Evolutionary conservation across 2,329 filamentous ascomycete species (phyloP).

Genomic region (Metarhizium anisopliae): DNA sequence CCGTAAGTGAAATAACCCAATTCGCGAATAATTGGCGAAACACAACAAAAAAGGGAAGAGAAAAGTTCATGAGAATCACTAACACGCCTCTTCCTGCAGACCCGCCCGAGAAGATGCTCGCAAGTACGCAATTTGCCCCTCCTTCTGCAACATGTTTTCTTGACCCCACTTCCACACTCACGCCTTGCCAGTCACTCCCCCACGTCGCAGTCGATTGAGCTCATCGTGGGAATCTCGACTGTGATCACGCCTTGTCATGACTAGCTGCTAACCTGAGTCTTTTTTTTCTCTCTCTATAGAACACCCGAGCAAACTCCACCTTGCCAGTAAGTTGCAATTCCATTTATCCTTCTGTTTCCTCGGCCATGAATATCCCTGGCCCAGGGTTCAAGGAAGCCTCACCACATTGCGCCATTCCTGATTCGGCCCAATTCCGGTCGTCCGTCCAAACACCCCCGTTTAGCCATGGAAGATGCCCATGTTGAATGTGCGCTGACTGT

Average conservation of each 20-base stretch:
- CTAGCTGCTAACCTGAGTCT: not conserved
- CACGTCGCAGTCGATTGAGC: not conserved
- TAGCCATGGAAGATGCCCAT: not conserved
- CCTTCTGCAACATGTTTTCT: not conserved
- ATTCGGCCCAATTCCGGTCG: slow-evolving; percentile 5
- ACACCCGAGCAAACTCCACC: slow-evolving; percentile 61
- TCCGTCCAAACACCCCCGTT: not conserved
- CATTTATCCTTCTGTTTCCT: not conserved
- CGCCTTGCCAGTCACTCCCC: not conserved
- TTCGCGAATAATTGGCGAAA: not conserved
- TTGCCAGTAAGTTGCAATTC: slow-evolving; percentile 43
- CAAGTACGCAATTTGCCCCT: slow-evolving; percentile 40
- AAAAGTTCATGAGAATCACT: slow-evolving; percentile 10
- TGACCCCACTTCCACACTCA: not conserved
- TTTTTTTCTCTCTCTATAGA: slow-evolving; percentile 35
- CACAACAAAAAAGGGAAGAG: not conserved
- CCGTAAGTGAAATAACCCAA: slow-evolving; percentile 36
- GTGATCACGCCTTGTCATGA: not conserved
- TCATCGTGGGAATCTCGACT: not conserved
- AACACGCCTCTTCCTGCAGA: slow-evolving; percentile 31
- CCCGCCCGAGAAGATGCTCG: slow-evolving; percentile 58
- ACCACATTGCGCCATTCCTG: not conserved
- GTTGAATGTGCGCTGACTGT: not conserved
- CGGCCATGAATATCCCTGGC: not conserved
- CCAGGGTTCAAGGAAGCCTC: not conserved